phyloP scores from a whole-genome alignment of 805 yeast genomes.

The Limtongozyma cylindracea region DNA sequence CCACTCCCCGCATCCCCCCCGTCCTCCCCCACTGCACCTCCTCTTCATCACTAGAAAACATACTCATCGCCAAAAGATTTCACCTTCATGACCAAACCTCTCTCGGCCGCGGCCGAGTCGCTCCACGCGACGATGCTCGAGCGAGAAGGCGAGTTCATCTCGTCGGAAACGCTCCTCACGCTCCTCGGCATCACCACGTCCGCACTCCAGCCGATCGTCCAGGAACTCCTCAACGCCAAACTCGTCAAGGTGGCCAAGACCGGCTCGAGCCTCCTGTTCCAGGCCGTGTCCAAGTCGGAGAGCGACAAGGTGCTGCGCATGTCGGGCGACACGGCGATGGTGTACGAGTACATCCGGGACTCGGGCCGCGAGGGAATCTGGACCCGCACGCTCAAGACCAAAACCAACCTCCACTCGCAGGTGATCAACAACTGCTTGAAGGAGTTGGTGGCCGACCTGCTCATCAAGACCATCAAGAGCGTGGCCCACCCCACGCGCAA shows the following conservation, averaged over 20 bases:
- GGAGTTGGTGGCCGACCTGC: constrained; percentile 51
- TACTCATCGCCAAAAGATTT: neutral
- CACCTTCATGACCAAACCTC: neutral
- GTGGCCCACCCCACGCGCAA: constrained; percentile 88
- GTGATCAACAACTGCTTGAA: constrained; percentile 72
- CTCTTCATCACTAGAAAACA: constrained; percentile 1
- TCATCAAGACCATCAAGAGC: constrained; percentile 71
- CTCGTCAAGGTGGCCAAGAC: constrained; percentile 44
- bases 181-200: constrained; percentile 16
- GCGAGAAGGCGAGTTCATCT: constrained; percentile 21
- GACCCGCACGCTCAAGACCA: constrained; percentile 78
- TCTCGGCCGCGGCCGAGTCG: constrained; percentile 18
- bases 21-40: constrained; percentile 1
- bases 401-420: constrained; percentile 76
- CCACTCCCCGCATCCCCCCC: neutral
- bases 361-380: constrained; percentile 90
- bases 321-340: constrained; percentile 74
- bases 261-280: constrained; percentile 45
- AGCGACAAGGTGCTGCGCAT: constrained; percentile 57
- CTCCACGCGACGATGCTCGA: constrained; percentile 44
- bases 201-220: constrained; percentile 18
- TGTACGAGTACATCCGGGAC: constrained; percentile 78
- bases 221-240: constrained; percentile 26
- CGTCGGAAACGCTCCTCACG: constrained; percentile 43
- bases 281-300: constrained; percentile 46